phyloP scores from a whole-genome alignment of 116 monocot species.

The Iris pallida region DNA sequence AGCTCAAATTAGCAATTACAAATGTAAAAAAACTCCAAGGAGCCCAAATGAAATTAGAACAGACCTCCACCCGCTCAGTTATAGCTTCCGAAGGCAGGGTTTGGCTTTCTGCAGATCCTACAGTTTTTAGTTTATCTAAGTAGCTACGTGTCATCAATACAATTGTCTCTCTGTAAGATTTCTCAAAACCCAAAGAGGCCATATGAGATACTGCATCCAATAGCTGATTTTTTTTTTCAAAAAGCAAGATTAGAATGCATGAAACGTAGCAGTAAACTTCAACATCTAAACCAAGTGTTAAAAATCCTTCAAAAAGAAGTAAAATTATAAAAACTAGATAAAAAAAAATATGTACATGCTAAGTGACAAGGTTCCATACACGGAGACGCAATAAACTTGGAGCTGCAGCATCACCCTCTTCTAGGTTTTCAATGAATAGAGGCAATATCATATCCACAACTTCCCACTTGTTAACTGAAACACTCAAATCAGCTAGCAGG shows the following conservation, averaged over 20 bases:
- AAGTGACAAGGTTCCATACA: constrained; percentile 62
- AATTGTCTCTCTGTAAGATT: constrained; percentile 93
- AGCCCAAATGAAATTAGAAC: constrained; percentile 1
- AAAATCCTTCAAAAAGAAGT: not conserved
- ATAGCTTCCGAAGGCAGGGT: constrained; percentile 63
- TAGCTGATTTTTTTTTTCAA: constrained; percentile 46
- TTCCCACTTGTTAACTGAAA: constrained; percentile 85
- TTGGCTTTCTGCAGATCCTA: constrained; percentile 60
- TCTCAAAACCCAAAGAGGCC: constrained; percentile 95
- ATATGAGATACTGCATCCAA: constrained; percentile 94
- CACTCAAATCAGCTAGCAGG: constrained; percentile 75
- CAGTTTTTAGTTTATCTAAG: constrained; percentile 75
- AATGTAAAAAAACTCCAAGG: not conserved
- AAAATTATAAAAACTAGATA: not conserved
- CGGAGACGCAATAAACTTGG: constrained; percentile 85
- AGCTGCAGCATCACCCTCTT: constrained; percentile 93
- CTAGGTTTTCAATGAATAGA: constrained; percentile 95
- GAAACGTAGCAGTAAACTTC: not conserved
- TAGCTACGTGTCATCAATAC: constrained; percentile 99
- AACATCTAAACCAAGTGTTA: constrained; percentile 6
- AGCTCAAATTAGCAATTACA: constrained; percentile 9
- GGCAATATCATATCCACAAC: constrained; percentile 99
- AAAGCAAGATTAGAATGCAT: not conserved
- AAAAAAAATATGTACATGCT: constrained; percentile 25
- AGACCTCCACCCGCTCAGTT: constrained; percentile 85